Conservation (phyloP, 176 grass and related monocot genomes). For the Musa beccarii region DNA sequence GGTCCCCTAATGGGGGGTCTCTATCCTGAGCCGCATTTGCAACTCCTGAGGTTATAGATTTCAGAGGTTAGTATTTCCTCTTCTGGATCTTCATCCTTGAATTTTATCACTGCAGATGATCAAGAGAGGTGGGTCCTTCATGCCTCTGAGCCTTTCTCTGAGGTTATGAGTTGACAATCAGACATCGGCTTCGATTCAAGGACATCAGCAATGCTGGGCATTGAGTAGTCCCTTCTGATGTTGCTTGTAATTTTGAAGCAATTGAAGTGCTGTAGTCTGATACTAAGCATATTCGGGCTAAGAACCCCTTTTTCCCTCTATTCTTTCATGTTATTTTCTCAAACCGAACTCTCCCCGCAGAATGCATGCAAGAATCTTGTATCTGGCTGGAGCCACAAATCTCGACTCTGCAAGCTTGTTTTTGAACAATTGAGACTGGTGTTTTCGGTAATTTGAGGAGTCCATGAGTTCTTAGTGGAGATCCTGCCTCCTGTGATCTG, state of each 20-base stretch:
- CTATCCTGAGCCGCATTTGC: background rate
- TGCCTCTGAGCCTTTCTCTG: background rate
- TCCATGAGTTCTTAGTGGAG: too few relatives aligned
- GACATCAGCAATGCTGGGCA: background rate
- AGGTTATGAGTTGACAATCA: too few relatives aligned
- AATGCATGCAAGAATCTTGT: too few relatives aligned
- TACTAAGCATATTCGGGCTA: background rate
- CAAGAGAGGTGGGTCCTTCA: background rate
- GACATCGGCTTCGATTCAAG: background rate
- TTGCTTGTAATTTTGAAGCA: background rate
- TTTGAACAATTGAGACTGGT: too few relatives aligned
- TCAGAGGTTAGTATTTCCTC: background rate
- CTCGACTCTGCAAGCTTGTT: too few relatives aligned
- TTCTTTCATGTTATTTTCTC: background rate
- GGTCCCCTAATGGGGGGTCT: slow-evolving; percentile 10
- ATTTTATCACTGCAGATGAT: slow-evolving; percentile 3
- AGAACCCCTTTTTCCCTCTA: background rate
- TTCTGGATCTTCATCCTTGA: background rate
- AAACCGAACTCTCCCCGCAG: background rate
- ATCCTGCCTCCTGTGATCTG: too few relatives aligned
- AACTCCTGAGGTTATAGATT: background rate
- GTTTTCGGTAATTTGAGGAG: too few relatives aligned
- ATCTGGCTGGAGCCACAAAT: too few relatives aligned
- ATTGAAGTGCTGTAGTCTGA: background rate
- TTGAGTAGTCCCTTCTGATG: background rate